These are phyloP conservation scores for Euphorbia pulcherrima DNA, from an alignment of 345 rosid genomes.

Conservation along the genomic window DNA sequence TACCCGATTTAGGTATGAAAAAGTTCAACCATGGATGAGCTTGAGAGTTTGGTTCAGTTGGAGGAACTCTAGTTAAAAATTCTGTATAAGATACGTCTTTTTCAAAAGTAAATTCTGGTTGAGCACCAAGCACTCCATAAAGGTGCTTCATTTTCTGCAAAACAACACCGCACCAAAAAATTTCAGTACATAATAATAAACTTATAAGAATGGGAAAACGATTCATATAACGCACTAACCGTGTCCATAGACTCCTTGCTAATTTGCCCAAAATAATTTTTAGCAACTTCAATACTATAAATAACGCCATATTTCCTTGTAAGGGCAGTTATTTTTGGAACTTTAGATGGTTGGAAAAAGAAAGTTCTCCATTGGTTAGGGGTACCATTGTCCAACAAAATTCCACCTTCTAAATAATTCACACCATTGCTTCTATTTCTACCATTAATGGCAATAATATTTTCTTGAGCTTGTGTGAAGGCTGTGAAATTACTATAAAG, in stretches of 20 bases:
- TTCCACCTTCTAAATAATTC: conserved; percentile 25
- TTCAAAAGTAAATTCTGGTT: neutral
- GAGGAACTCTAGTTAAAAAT: conserved; percentile 20
- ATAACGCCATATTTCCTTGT: conserved; percentile 18
- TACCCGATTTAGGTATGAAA: conserved; percentile 21
- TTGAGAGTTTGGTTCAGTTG: neutral
- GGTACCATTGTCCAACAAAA: conserved; percentile 24
- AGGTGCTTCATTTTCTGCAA: conserved; percentile 1
- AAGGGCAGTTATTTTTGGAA: conserved; percentile 19
- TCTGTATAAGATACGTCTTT: conserved; percentile 7
- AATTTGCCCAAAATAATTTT: neutral
- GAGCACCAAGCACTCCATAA: neutral
- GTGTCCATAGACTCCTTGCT: neutral
- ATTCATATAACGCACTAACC: conserved; percentile 1
- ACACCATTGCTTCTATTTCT: neutral
- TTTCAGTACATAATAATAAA: too few species aligned
- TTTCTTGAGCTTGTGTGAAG: conserved; percentile 21
- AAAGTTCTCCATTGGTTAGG: conserved; percentile 20
- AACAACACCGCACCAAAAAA: neutral
- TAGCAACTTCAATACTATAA: conserved; percentile 20
- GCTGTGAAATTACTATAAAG: conserved; percentile 22
- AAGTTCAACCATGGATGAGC: conserved; percentile 32
- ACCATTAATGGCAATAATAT: conserved; percentile 1
- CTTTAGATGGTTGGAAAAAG: conserved; percentile 12
- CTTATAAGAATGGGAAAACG: too few species aligned